Evolutionary conservation across 2,329 filamentous ascomycete genomes (phyloP).

Genomic region (Phoma herbarum): DNA sequence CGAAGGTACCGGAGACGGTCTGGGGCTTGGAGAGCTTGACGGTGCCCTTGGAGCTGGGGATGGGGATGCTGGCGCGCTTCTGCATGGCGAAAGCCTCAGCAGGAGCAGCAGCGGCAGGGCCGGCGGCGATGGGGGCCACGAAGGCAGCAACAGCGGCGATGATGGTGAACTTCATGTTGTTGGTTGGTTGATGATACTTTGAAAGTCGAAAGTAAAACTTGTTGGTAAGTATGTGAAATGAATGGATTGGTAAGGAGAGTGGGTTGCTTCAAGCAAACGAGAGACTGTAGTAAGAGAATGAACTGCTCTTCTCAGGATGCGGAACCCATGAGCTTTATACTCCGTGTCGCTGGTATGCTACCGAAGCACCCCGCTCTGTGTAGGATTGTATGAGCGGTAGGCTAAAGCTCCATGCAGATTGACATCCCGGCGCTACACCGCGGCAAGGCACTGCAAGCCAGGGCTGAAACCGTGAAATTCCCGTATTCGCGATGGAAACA

Average conservation of each 20-base stretch:
- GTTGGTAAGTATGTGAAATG: slow-evolving; percentile 31
- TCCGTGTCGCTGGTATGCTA: neutral
- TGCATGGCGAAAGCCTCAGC: slow-evolving; percentile 36
- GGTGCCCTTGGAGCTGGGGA: slow-evolving; percentile 45
- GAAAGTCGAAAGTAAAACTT: slow-evolving; percentile 24
- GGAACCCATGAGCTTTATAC: slow-evolving; percentile 16
- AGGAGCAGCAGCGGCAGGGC: slow-evolving; percentile 36
- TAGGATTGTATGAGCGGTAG: slow-evolving; percentile 5
- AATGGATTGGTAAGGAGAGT: slow-evolving; percentile 31
- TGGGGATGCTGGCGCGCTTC: slow-evolving; percentile 44
- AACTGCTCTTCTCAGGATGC: slow-evolving; percentile 14
- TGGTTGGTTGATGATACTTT: slow-evolving; percentile 25
- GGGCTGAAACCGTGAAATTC: slow-evolving; percentile 19
- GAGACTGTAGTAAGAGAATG: slow-evolving; percentile 28
- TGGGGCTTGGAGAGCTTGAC: slow-evolving; percentile 33
- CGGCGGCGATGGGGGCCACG: slow-evolving; percentile 40
- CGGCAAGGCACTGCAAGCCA: slow-evolving; percentile 9
- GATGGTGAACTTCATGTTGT: slow-evolving; percentile 48
- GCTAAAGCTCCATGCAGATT: slow-evolving; percentile 18
- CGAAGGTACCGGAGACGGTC: slow-evolving; percentile 39
- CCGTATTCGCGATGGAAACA: neutral
- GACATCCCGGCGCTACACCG: slow-evolving; percentile 19
- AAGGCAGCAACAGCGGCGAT: slow-evolving; percentile 40
- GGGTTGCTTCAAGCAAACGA: slow-evolving; percentile 38
- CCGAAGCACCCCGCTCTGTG: slow-evolving; percentile 3